A percentile compares a stretch with the other conserved stretches of the same genome.
Conservation (phyloP, 768 basidiomycete species). For the Termitomyces sp. region DNA sequence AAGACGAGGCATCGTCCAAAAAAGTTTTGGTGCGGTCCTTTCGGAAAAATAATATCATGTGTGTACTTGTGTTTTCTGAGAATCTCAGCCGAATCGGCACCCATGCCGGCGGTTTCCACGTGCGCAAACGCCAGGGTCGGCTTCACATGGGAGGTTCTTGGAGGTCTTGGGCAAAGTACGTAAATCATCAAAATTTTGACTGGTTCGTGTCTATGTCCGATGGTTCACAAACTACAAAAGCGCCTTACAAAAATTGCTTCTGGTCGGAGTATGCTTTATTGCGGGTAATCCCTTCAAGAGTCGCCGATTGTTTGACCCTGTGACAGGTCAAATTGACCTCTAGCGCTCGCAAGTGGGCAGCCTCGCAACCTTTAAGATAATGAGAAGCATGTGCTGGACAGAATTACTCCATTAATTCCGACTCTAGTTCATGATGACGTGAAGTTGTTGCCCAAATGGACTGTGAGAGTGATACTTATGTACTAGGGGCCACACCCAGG, state of each 20-base stretch:
- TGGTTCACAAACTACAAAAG: not conserved
- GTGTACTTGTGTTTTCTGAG: not conserved
- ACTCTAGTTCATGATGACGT: not conserved
- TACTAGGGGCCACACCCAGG: not conserved
- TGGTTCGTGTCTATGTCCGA: not conserved
- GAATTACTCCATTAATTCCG: not conserved
- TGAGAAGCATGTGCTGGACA: not conserved
- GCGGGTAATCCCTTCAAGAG: not conserved
- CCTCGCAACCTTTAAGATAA: not conserved
- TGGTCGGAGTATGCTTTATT: not conserved
- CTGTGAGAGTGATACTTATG: not conserved
- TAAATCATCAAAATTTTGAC: not conserved
- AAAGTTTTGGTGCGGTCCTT: not conserved
- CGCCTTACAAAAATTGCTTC: not conserved
- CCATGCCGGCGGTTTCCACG: not conserved
- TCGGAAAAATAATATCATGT: not conserved
- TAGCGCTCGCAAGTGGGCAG: too few species aligned
- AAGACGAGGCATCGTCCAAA: constrained; percentile 23
- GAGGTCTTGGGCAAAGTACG: not conserved
- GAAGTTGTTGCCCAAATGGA: not conserved
- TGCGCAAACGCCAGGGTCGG: not conserved
- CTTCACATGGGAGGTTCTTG: not conserved
- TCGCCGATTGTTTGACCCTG: too few species aligned
- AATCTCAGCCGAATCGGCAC: not conserved
- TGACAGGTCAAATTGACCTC: too few species aligned